phyloP scores from a whole-genome alignment of 371 early-diverging fungal species.

The Parasitella parasitica region DNA sequence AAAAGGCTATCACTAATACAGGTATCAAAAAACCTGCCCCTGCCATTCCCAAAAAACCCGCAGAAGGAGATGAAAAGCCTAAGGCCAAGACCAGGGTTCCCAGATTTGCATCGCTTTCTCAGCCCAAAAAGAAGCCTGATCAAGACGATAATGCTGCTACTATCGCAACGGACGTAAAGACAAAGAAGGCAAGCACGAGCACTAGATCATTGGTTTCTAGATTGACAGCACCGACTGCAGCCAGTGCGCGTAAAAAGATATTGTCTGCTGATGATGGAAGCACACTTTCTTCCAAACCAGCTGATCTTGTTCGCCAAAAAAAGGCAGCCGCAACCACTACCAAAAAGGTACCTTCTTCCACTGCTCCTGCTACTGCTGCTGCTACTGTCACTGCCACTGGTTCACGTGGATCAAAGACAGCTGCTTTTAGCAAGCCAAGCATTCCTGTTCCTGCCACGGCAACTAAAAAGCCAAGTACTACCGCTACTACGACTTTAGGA shows the following conservation, averaged over 20 bases:
- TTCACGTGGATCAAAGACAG: not conserved
- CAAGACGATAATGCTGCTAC: not conserved
- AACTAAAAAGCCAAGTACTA: not conserved
- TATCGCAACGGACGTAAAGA: constrained; percentile 11
- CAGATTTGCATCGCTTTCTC: constrained; percentile 22
- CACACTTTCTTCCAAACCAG: not conserved
- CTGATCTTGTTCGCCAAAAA: constrained; percentile 1
- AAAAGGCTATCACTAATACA: not conserved
- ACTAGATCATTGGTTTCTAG: constrained; percentile 23
- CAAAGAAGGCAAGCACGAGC: constrained; percentile 11
- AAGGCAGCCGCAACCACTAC: not conserved
- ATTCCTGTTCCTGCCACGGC: constrained; percentile 4
- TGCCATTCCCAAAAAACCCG: not conserved
- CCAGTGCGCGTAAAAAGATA: constrained; percentile 26
- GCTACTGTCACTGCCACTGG: not conserved
- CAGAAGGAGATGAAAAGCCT: not conserved
- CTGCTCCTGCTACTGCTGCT: not conserved
- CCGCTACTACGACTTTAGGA: not conserved
- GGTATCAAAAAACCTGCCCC: constrained; percentile 2
- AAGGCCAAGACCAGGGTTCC: constrained; percentile 1
- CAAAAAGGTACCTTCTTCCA: not conserved
- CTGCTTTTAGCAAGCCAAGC: not conserved
- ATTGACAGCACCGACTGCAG: constrained; percentile 25
- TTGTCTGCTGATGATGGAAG: not conserved
- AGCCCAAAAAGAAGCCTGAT: not conserved